phyloP scores from a whole-genome alignment of 805 yeast species.

The Blastobotrys parvus region DNA sequence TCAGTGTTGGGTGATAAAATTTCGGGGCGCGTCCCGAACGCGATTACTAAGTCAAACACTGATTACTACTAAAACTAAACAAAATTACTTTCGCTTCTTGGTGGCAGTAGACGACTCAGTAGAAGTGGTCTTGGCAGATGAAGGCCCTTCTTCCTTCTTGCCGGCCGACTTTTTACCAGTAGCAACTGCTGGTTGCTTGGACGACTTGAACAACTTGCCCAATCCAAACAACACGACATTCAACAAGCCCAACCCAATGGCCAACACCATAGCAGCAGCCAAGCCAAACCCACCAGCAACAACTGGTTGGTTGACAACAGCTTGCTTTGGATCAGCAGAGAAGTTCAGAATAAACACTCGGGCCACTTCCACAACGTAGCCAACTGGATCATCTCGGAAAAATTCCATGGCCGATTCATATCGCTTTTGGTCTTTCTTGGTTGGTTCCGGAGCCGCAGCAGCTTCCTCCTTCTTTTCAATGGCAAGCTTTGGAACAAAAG shows the following conservation, averaged over 20 bases:
- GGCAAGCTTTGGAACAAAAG: constrained; percentile 41
- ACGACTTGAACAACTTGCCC: background rate
- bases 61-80: background rate
- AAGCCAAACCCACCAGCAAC: constrained; percentile 25
- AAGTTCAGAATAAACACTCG: constrained; percentile 25
- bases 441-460: constrained; percentile 20
- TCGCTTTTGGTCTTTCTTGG: constrained; percentile 11
- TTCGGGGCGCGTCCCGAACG: background rate
- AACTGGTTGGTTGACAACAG: constrained; percentile 30
- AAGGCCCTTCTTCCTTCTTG: constrained; percentile 2
- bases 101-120: constrained; percentile 10
- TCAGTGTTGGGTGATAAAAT: background rate
- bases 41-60: background rate
- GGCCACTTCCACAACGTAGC: constrained; percentile 21
- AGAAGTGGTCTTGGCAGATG: constrained; percentile 3
- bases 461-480: constrained; percentile 25
- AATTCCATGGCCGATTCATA: constrained; percentile 20
- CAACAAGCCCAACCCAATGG: constrained; percentile 22
- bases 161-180: constrained; percentile 4
- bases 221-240: constrained; percentile 14
- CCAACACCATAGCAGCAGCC: constrained; percentile 17
- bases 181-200: background rate
- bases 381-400: constrained; percentile 29
- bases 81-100: constrained; percentile 11
- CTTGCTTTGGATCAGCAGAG: constrained; percentile 24